Conservation (phyloP, 345 rosid species). For the Psidium friedrichsthalianum region DNA sequence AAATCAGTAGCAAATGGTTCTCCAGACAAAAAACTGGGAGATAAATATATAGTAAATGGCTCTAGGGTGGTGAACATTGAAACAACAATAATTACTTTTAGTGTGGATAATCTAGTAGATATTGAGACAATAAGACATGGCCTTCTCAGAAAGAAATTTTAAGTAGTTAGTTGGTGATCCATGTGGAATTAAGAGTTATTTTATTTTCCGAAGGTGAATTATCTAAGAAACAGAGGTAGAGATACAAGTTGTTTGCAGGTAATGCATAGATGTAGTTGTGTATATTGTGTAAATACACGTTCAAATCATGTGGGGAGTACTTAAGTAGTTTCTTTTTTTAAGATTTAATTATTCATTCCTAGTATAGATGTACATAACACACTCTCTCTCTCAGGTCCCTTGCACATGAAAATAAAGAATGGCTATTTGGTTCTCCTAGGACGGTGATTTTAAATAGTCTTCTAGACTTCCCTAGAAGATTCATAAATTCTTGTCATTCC, state of each 20-base stretch:
- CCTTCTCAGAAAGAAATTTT: neutral
- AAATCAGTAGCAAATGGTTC: neutral
- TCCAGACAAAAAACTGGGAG: neutral
- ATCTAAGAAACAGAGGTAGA: neutral
- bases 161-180: neutral
- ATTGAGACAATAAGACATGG: neutral
- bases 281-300: neutral
- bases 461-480: constrained; percentile 42
- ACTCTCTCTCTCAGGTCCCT: constrained; percentile 3
- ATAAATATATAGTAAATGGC: neutral
- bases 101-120: neutral
- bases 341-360: neutral
- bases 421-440: constrained; percentile 42
- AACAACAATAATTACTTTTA: neutral
- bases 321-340: neutral
- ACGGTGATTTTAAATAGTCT: constrained; percentile 39
- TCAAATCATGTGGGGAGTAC: neutral
- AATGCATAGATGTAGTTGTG: neutral
- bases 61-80: neutral
- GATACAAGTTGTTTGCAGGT: neutral
- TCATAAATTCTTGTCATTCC: constrained; percentile 16
- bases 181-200: neutral
- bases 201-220: neutral
- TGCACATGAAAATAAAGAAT: constrained; percentile 41
- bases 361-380: neutral